phyloP scores from a whole-genome alignment of 129 eudicot genomes.

The Ambrosia trifida region DNA sequence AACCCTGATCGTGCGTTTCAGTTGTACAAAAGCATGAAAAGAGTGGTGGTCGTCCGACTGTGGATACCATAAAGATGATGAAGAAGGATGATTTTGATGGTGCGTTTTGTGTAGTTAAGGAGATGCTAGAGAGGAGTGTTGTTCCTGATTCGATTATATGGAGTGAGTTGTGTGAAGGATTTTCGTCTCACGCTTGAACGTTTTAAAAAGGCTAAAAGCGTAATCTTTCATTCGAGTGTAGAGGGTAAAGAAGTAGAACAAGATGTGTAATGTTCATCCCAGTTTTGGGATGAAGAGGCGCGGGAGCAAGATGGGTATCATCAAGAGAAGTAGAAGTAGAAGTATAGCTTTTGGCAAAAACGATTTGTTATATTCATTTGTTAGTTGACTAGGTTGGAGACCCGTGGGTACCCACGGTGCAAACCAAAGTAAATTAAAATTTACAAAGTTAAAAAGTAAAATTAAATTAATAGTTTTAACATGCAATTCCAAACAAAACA shows the following conservation, averaged over 20 bases:
- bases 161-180: constrained; percentile 50
- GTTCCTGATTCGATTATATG: constrained; percentile 53
- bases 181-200: constrained; percentile 46
- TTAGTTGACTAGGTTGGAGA: too few relatives aligned
- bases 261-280: constrained; percentile 11
- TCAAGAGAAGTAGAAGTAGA: too few relatives aligned
- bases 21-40: constrained; percentile 70
- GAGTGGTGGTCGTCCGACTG: constrained; percentile 71
- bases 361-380: too few relatives aligned
- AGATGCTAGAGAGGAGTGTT: constrained; percentile 57
- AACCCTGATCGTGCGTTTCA: constrained; percentile 68
- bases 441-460: too few relatives aligned
- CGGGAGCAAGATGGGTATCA: too few relatives aligned
- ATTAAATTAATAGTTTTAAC: too few relatives aligned
- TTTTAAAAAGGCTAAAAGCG: constrained; percentile 32
- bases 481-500: too few relatives aligned
- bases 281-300: too few relatives aligned
- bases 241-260: constrained; percentile 13
- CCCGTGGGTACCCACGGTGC: too few relatives aligned
- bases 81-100: constrained; percentile 70
- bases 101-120: constrained; percentile 49
- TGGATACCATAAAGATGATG: constrained; percentile 48
- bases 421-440: too few relatives aligned
- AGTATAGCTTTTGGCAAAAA: too few relatives aligned
- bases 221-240: constrained; percentile 5